phyloP scores from a whole-genome alignment of 345 rosid genomes.

The Chamaenerion angustifolium region DNA sequence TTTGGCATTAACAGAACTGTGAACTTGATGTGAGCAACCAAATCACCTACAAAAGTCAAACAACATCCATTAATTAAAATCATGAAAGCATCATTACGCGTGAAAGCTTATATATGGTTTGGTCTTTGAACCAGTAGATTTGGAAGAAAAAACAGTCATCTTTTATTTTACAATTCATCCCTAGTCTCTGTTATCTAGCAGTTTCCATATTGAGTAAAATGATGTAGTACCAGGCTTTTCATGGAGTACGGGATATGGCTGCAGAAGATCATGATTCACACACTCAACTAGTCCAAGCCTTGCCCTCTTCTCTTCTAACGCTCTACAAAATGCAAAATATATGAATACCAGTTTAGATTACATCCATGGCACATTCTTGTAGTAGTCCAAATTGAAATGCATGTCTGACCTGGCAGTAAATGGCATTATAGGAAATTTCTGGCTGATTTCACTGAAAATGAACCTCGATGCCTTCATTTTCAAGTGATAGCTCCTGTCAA shows the following conservation, averaged over 20 bases:
- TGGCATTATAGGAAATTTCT: slow-evolving; percentile 75
- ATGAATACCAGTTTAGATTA: not conserved
- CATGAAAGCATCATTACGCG: no score
- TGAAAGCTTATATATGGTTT: no score
- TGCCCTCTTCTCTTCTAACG: slow-evolving; percentile 94
- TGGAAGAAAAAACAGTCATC: no score
- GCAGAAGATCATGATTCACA: slow-evolving; percentile 86
- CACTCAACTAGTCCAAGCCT: slow-evolving; percentile 91
- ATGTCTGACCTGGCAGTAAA: slow-evolving; percentile 65
- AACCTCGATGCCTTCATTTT: slow-evolving; percentile 99
- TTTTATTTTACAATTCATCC: no score
- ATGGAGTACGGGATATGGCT: slow-evolving; percentile 91
- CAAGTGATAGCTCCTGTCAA: slow-evolving; percentile 66
- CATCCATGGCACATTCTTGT: no score
- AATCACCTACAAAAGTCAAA: slow-evolving; percentile 43
- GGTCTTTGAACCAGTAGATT: no score
- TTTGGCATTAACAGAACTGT: slow-evolving; percentile 92
- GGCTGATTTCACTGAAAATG: slow-evolving; percentile 82
- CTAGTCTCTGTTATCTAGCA: no score
- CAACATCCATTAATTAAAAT: not conserved
- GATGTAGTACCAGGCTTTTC: slow-evolving; percentile 67
- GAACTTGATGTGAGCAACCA: slow-evolving; percentile 87
- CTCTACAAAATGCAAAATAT: slow-evolving; percentile 26
- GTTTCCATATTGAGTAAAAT: no score
- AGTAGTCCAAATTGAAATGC: no score